phyloP scores from a whole-genome alignment of 2,329 filamentous ascomycete species.

The Aspergillus sp. region DNA sequence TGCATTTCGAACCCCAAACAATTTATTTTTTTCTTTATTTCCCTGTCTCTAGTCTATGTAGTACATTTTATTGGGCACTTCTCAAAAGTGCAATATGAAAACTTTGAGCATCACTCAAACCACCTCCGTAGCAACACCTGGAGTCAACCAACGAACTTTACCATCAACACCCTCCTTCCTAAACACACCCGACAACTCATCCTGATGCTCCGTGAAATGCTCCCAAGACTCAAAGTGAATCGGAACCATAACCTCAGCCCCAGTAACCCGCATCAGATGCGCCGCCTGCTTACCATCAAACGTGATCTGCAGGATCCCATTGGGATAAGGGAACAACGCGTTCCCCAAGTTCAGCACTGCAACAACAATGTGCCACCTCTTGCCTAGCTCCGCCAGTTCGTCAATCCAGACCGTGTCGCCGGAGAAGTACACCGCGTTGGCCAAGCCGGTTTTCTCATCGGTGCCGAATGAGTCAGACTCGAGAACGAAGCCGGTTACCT shows the following conservation, averaged over 20 bases:
- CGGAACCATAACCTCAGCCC: conserved; percentile 44
- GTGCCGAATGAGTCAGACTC: conserved; percentile 37
- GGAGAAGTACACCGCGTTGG: conserved; percentile 48
- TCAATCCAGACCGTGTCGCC: conserved; percentile 32
- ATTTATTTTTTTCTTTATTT: too few relatives aligned
- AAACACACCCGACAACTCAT: conserved; percentile 32
- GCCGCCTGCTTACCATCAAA: conserved; percentile 47
- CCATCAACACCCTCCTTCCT: conserved; percentile 15
- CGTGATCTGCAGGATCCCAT: conserved; percentile 40
- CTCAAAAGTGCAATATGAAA: too few relatives aligned
- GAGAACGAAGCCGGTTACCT: conserved; percentile 47
- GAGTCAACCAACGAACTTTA: not conserved
- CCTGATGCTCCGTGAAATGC: conserved; percentile 41
- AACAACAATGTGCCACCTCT: conserved; percentile 36
- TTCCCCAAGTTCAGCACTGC: conserved; percentile 43
- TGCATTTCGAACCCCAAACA: too few relatives aligned
- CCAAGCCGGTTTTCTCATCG: conserved; percentile 29
- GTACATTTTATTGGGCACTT: too few relatives aligned
- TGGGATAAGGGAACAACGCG: conserved; percentile 20
- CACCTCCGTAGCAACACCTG: not conserved
- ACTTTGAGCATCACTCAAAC: not conserved
- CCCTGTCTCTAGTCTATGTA: too few relatives aligned
- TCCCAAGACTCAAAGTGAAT: conserved; percentile 50
- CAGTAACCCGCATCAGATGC: conserved; percentile 39
- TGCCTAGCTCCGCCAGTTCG: conserved; percentile 35